phyloP scores from a whole-genome alignment of 179 eudicot species.

The Beta lomatogona region DNA sequence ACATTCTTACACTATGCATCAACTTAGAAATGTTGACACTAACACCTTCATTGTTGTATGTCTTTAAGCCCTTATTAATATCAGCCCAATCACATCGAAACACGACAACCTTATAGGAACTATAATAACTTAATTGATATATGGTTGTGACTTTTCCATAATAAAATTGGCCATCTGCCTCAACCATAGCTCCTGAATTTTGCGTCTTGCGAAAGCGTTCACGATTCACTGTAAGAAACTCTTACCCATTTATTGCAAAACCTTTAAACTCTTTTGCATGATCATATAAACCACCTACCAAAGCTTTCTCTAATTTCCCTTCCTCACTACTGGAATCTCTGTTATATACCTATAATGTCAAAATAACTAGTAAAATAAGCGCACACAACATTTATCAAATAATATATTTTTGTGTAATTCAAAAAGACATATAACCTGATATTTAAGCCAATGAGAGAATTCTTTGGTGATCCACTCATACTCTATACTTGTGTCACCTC shows the following conservation, averaged over 20 bases:
- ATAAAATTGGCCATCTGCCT: slow-evolving; percentile 5
- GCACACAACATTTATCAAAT: too few species aligned
- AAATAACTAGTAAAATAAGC: not conserved
- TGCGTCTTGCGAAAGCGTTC: slow-evolving; percentile 9
- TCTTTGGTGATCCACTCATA: too few species aligned
- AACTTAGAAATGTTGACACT: too few species aligned
- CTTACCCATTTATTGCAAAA: slow-evolving; percentile 19
- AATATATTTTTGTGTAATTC: too few species aligned
- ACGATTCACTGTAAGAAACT: slow-evolving; percentile 1
- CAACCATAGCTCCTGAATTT: slow-evolving; percentile 17
- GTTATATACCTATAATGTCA: slow-evolving; percentile 1
- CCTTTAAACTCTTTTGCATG: slow-evolving; percentile 1
- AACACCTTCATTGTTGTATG: not conserved
- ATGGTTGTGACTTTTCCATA: slow-evolving; percentile 11
- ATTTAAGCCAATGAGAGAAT: too few species aligned
- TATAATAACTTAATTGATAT: not conserved
- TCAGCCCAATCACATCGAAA: not conserved
- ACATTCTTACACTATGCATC: too few species aligned
- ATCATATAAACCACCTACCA: slow-evolving; percentile 11
- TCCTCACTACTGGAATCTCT: slow-evolving; percentile 3
- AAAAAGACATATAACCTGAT: too few species aligned
- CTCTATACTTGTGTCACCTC: too few species aligned
- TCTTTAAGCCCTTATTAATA: not conserved
- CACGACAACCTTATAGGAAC: not conserved
- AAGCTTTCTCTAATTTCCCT: slow-evolving; percentile 7